phyloP scores from a whole-genome alignment of 768 basidiomycete genomes.

The Cystofilobasidium macerans region DNA sequence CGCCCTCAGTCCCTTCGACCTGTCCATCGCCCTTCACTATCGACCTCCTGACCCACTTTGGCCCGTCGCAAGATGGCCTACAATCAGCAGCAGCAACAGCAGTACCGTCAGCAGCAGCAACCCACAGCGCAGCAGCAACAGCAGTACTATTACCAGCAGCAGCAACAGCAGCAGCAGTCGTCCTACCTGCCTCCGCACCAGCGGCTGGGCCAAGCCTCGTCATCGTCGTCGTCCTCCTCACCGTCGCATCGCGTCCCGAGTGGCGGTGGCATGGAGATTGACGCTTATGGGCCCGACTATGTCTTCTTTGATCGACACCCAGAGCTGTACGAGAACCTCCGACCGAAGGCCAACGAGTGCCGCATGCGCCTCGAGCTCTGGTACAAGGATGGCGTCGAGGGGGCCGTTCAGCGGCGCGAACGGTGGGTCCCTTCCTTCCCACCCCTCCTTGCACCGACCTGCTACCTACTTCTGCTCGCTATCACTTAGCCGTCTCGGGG shows the following conservation, averaged over 20 bases:
- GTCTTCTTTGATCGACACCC: conserved; percentile 84
- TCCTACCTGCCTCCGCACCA: conserved; percentile 19
- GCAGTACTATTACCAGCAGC: conserved; percentile 18
- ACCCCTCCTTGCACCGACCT: background rate
- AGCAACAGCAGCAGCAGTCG: conserved; percentile 22
- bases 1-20: too few species aligned
- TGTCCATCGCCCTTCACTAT: background rate
- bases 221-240: conserved; percentile 1
- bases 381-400: conserved; percentile 92
- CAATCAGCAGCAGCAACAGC: conserved; percentile 20
- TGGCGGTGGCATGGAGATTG: conserved; percentile 22
- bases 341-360: conserved; percentile 75
- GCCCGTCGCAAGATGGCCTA: conserved; percentile 7
- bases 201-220: conserved; percentile 17
- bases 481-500: too few species aligned
- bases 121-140: conserved; percentile 13
- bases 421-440: conserved; percentile 48
- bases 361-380: conserved; percentile 93
- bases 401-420: conserved; percentile 84
- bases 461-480: background rate
- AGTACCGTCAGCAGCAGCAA: conserved; percentile 10
- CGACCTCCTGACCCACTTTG: background rate
- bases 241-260: too few species aligned
- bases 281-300: conserved; percentile 50
- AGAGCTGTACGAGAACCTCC: conserved; percentile 60